Percentiles rank a stretch among this genome's conserved stretches.
These are phyloP conservation scores for Macrotyloma uniflorum DNA, from an alignment of 306 rosid species.

Conservation along the genomic window DNA sequence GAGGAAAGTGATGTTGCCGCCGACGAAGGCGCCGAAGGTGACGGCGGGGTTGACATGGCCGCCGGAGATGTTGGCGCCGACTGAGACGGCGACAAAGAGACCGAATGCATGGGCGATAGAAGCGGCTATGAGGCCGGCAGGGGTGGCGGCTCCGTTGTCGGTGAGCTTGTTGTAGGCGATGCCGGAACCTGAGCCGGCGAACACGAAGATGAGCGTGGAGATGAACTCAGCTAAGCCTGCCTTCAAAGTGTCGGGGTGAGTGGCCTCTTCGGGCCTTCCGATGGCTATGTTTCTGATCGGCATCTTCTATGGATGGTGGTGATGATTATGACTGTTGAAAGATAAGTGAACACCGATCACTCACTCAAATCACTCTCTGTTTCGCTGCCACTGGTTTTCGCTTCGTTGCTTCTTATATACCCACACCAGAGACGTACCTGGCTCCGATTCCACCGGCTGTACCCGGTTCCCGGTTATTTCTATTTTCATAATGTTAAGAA, in stretches of 20 bases:
- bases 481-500: background rate
- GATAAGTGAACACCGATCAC: background rate
- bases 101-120: conserved; percentile 79
- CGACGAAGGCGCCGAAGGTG: conserved; percentile 84
- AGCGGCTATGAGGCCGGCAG: conserved; percentile 72
- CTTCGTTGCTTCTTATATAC: conserved; percentile 51
- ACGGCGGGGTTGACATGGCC: conserved; percentile 98
- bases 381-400: conserved; percentile 23
- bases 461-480: conserved; percentile 63
- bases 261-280: conserved; percentile 64
- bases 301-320: conserved; percentile 43
- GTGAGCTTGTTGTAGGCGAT: conserved; percentile 87
- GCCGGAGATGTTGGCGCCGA: conserved; percentile 82
- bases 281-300: conserved; percentile 74
- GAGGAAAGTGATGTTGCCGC: conserved; percentile 78
- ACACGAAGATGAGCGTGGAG: conserved; percentile 87
- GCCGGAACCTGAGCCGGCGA: conserved; percentile 88
- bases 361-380: background rate
- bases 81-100: conserved; percentile 82
- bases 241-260: conserved; percentile 69
- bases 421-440: conserved; percentile 12
- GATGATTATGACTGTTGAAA: background rate
- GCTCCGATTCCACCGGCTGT: conserved; percentile 35
- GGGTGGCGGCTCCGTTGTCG: conserved; percentile 49
- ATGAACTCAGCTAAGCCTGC: conserved; percentile 84